These are phyloP conservation scores for Lactuca saligna DNA, from an alignment of 129 eudicot genomes.

Conservation along the genomic window DNA sequence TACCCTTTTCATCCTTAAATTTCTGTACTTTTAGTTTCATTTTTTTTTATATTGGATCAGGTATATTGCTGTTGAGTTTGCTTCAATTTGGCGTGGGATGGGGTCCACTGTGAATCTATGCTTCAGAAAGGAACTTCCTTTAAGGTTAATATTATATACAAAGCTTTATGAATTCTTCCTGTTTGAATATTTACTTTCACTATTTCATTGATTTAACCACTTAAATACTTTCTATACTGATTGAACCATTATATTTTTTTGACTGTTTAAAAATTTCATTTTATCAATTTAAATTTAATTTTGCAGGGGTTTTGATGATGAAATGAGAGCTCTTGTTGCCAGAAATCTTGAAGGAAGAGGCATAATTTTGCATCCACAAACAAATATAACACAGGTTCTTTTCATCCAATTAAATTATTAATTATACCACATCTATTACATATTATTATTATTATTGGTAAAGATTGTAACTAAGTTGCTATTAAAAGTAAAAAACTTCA, in stretches of 20 bases:
- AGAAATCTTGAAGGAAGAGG: slow-evolving; percentile 98
- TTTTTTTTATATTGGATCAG: slow-evolving; percentile 36
- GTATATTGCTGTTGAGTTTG: slow-evolving; percentile 98
- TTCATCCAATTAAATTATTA: slow-evolving; percentile 2
- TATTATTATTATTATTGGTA: too few relatives aligned
- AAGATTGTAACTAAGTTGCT: too few relatives aligned
- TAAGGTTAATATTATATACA: slow-evolving; percentile 47
- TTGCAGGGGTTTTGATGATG: slow-evolving; percentile 98
- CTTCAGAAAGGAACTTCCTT: slow-evolving; percentile 90
- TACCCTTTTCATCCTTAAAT: slow-evolving; percentile 1
- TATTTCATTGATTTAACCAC: too few relatives aligned
- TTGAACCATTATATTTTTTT: not conserved
- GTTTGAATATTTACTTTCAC: too few relatives aligned
- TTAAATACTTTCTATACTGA: too few relatives aligned
- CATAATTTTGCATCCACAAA: slow-evolving; percentile 69
- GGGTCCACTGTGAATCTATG: slow-evolving; percentile 75
- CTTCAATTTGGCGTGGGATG: slow-evolving; percentile 99
- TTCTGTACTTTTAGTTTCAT: not conserved
- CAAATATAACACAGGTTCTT: slow-evolving; percentile 65
- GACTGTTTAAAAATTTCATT: not conserved
- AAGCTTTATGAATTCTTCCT: not conserved
- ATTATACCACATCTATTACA: not conserved
- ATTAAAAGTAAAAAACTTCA: too few relatives aligned
- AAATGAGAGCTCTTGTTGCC: slow-evolving; percentile 94
- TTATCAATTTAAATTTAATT: not conserved